Base-by-base conservation (phyloP, 257 asterid genomes). In the Osmanthus fragrans region DNA sequence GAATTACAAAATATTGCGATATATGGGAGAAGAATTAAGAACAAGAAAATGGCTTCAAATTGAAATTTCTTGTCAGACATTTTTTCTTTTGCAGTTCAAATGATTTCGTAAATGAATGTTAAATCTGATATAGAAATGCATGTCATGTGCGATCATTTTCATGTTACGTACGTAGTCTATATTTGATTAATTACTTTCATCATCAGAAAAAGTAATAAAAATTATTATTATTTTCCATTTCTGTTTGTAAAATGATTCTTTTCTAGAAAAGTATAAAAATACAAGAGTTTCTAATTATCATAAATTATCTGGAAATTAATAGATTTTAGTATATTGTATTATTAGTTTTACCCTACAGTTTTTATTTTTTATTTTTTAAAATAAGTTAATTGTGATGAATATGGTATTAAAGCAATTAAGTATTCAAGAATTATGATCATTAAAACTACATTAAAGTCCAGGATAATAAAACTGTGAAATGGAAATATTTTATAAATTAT, bases 1-100 rank as follows among this genome's bases (percentile, higher is more conserved):
- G 91, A 65, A 80, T 70, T 71, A 71, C 84, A 79, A 18, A 76
- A 18, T 54, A 71, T 5, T n/a, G 75, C 6, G 11, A 78, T 25
- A 70, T 77, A 79, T 2, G 78, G 77, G 9, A 72, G 19, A 7
- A 79, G 68, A 65, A 85, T 25, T 27, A 63, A 23, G 29, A 21
- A 27, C 11, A 81, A 11, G n/a, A 79, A 39, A 78, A 71, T 37
- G 11, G 54, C 67, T 36, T 11, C 51, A 42, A 4, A 1, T 11
- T 27, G 51, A 36, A 4, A 0, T 11, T n/a, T 82, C 65, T 0
- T 70, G 64, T 37, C 11, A 39, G 47, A 40, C 82, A 81, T 79
- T 42, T 64, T 25, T 75, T 71, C 15, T 21, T 16, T 34, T 19
- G 56, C 23, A 27, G 65, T 75, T 64, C 40, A 23, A 71, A 5